Evolutionary conservation across 2,329 filamentous ascomycete genomes (phyloP).

Genomic region (Epicoccum sorghinum): DNA sequence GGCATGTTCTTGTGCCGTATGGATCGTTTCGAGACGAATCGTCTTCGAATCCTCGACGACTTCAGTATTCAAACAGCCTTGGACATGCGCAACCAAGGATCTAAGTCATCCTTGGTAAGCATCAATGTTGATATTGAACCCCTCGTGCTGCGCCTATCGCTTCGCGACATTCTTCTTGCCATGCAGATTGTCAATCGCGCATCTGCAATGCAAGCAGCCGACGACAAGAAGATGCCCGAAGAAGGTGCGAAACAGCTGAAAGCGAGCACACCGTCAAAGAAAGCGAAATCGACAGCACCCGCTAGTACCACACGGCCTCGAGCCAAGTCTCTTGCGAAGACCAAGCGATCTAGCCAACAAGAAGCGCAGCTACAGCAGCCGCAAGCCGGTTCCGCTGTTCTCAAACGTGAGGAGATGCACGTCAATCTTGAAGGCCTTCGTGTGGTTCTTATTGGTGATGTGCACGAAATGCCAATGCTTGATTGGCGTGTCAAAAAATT

Average conservation of each 20-base stretch:
- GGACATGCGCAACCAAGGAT: constrained; percentile 70
- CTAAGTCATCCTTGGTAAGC: constrained; percentile 68
- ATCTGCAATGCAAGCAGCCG: constrained; percentile 77
- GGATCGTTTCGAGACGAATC: constrained; percentile 93
- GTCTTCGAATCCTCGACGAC: constrained; percentile 92
- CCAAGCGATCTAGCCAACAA: constrained; percentile 53
- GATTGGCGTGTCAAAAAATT: constrained; percentile 95
- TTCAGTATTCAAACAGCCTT: constrained; percentile 91
- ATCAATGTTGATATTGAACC: constrained; percentile 91
- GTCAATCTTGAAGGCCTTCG: constrained; percentile 86
- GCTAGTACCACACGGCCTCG: constrained; percentile 54
- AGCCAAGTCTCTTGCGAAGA: constrained; percentile 55
- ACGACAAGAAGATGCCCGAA: constrained; percentile 53
- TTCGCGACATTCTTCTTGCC: constrained; percentile 92
- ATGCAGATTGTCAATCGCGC: constrained; percentile 92
- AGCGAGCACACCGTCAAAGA: constrained; percentile 55
- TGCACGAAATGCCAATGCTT: constrained; percentile 93
- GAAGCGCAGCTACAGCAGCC: constrained; percentile 64
- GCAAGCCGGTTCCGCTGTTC: constrained; percentile 58
- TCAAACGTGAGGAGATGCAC: constrained; percentile 80
- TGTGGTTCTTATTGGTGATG: constrained; percentile 90
- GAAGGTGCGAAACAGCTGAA: constrained; percentile 63
- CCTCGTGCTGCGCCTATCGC: constrained; percentile 83
- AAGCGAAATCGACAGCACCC: constrained; percentile 56
- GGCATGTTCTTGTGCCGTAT: constrained; percentile 99